A percentile compares a stretch with the other conserved stretches of the same genome.
phyloP scores from a whole-genome alignment of 352 stramenopile genomes.

The Pythium biforme region DNA sequence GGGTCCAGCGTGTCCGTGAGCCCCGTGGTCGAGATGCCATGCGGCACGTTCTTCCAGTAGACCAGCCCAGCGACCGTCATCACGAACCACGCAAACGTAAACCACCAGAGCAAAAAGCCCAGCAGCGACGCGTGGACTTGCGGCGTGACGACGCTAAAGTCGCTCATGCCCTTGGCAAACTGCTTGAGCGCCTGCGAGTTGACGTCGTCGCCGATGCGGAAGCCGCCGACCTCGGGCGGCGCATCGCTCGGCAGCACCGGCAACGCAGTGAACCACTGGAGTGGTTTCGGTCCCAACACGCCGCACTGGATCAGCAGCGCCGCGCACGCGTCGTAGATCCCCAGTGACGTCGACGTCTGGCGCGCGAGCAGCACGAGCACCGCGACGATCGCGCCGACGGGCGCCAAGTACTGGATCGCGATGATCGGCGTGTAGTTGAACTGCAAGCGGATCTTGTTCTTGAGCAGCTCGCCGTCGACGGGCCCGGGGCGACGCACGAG shows the following conservation, averaged over 20 bases:
- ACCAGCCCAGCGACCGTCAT: constrained; percentile 39
- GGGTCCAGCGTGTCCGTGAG: constrained; percentile 5
- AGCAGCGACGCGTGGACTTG: constrained; percentile 57
- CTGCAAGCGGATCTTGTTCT: constrained; percentile 73
- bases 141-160: constrained; percentile 60
- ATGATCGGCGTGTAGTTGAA: constrained; percentile 85
- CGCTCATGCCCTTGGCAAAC: constrained; percentile 63
- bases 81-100: constrained; percentile 56
- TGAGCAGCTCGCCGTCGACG: constrained; percentile 56
- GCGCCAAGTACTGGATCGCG: constrained; percentile 75
- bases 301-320: constrained; percentile 28
- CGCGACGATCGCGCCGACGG: constrained; percentile 40
- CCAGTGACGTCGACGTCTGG: constrained; percentile 54
- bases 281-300: constrained; percentile 16
- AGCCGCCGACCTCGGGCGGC: constrained; percentile 51
- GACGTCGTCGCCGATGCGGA: constrained; percentile 58
- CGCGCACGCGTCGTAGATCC: constrained; percentile 33
- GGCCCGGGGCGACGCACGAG: constrained; percentile 49
- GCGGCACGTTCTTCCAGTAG: constrained; percentile 73
- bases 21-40: constrained; percentile 29
- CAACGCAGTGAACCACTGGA: constrained; percentile 18
- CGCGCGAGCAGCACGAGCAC: constrained; percentile 49
- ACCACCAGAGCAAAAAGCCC: constrained; percentile 66
- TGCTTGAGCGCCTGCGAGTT: constrained; percentile 37
- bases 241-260: constrained; percentile 37